Evolutionary conservation across 148 eudicot species (phyloP), one percentile per base, ranked within the genome.

Genomic region (Heliamphora exappendiculata): DNA sequence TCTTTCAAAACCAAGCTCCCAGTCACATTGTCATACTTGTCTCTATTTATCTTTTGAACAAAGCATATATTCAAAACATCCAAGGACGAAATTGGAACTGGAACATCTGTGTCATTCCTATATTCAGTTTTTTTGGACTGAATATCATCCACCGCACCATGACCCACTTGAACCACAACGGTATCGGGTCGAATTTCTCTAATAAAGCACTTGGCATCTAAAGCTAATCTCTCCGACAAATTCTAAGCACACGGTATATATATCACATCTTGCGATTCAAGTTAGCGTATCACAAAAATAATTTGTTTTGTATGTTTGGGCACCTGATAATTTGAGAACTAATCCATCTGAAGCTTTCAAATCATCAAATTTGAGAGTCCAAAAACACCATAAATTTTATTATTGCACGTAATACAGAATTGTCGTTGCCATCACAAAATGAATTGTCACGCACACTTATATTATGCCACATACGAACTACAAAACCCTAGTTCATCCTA

Each of bases 1-100:
- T 66, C 70, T 36, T 66, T 45, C 45, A 66, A 39, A 66, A 66
- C 70, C 13, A 66, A 13, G 37, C 37, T 66, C 45, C 70, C 70
- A n/a, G 70, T 47, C 10, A 66, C 29, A 66, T 24, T 37, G 7
- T 66, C 70, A 39, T 66, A 66, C 1, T 5, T 10, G 16, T 11
- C 70, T 39, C 37, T 66, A 26, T 37, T 66, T 36, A 66, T 36
- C 28, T 66, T 66, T 12, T 42, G 22, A 10, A 20, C 10, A 20
- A 42, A 17, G 37, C 70, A 66, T 36, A 45, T 47, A 36, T 37
- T 66, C 9, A 66, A 47, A 5, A 66, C 70, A 45, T 26, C 70
- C 37, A 66, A 66, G 19, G 70, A 20, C 37, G 70, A 28, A 13
- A 47, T 66, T n/a, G 70, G 70, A 24, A 66, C 5, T 65, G 28